phyloP scores from a whole-genome alignment of 139 green algal genomes.

The Auxenochlorella pyrenoidosa region DNA sequence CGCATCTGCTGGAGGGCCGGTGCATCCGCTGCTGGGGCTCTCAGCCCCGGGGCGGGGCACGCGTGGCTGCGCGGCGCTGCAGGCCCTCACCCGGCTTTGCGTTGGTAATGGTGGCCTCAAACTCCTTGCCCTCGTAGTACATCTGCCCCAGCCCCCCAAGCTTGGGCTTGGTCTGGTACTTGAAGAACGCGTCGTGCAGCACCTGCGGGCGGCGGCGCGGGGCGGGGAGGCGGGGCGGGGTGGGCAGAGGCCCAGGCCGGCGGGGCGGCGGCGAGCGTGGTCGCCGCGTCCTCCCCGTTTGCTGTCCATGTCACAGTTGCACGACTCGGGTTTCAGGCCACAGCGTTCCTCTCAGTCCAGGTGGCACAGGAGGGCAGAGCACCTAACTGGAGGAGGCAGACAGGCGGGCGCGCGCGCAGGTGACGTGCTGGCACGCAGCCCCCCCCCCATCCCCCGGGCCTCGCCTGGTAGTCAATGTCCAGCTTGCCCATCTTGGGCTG shows the following conservation, averaged over 20 bases:
- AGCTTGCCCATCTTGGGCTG: conserved; percentile 95
- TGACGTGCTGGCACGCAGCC: too few species aligned
- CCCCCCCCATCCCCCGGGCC: background rate
- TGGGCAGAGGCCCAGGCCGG: too few species aligned
- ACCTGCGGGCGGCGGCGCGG: conserved; percentile 46
- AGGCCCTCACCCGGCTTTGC: conserved; percentile 28
- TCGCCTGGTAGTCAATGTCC: conserved; percentile 96
- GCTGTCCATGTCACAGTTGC: background rate
- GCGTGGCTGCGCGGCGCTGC: too few species aligned
- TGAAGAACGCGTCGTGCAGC: conserved; percentile 99
- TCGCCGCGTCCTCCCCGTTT: too few species aligned
- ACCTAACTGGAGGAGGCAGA: background rate
- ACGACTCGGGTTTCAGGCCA: background rate
- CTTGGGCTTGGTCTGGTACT: conserved; percentile 95
- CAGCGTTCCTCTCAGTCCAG: background rate
- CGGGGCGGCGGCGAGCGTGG: too few species aligned
- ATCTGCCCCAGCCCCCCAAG: conserved; percentile 89
- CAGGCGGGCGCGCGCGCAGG: too few species aligned
- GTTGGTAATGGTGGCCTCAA: conserved; percentile 56
- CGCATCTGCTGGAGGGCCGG: too few species aligned
- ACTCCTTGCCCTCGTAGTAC: conserved; percentile 98
- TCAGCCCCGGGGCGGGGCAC: too few species aligned
- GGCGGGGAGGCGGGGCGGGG: background rate
- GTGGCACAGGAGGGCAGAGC: background rate
- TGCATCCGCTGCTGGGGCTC: too few species aligned